Evolutionary conservation across 192 early-diverging fungal species (phyloP).

Genomic region (Jimgerdemannia lactiflua): DNA sequence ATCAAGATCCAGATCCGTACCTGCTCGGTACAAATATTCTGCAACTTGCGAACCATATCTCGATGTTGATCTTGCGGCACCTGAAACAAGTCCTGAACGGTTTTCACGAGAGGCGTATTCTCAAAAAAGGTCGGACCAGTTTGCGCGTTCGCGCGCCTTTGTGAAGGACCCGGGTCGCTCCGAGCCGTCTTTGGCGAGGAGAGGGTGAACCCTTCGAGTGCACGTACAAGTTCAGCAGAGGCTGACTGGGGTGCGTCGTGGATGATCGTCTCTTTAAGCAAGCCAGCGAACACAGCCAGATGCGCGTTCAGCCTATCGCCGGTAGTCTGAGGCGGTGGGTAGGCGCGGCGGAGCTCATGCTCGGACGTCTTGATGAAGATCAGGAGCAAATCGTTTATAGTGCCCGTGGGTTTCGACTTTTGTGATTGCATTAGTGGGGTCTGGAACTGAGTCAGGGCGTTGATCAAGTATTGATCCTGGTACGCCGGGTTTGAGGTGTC

Average conservation of each 20-base stretch:
- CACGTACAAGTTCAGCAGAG: constrained; percentile 21
- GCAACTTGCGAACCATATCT: constrained; percentile 36
- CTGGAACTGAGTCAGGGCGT: constrained; percentile 28
- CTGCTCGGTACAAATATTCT: constrained; percentile 37
- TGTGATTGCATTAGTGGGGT: constrained; percentile 31
- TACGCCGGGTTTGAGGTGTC: constrained; percentile 39
- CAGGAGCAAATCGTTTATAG: constrained; percentile 43
- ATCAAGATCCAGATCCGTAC: constrained; percentile 18
- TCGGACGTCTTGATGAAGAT: constrained; percentile 40
- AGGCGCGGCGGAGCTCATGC: constrained; percentile 19
- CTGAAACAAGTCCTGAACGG: constrained; percentile 40
- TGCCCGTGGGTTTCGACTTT: constrained; percentile 37
- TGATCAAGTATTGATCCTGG: constrained; percentile 40
- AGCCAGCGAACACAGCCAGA: constrained; percentile 39
- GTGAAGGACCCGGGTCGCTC: constrained; percentile 22
- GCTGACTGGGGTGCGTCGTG: constrained; percentile 32
- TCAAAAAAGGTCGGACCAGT: constrained; percentile 25
- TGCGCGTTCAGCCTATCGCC: constrained; percentile 38
- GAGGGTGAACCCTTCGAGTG: not conserved
- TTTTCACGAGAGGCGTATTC: constrained; percentile 34
- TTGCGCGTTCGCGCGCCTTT: constrained; percentile 14
- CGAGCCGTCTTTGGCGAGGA: constrained; percentile 18
- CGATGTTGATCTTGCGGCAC: constrained; percentile 26
- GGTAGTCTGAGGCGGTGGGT: constrained; percentile 31
- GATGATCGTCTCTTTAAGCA: constrained; percentile 42